phyloP scores from a whole-genome alignment of 805 yeast species.

The Yarrowia sp. region DNA sequence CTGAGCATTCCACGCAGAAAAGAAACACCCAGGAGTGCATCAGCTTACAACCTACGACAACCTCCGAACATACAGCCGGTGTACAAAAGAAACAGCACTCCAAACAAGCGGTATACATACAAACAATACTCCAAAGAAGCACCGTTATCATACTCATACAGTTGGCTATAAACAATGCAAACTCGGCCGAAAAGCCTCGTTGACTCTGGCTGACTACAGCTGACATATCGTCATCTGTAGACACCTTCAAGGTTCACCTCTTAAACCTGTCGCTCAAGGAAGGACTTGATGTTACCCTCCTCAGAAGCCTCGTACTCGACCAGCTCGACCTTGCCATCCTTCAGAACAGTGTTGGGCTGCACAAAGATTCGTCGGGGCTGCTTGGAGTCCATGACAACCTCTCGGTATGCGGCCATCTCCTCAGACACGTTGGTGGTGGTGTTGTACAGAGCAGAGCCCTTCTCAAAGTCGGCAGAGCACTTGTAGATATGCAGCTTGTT shows the following conservation, averaged over 20 bases:
- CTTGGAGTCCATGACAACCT: conserved; percentile 70
- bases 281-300: conserved; percentile 80
- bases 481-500: conserved; percentile 78
- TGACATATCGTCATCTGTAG: too few relatives aligned
- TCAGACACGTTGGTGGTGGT: conserved; percentile 67
- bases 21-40: too few relatives aligned
- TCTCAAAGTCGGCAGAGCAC: conserved; percentile 72
- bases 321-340: conserved; percentile 57
- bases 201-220: not conserved
- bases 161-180: conserved; percentile 11
- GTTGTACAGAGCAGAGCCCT: conserved; percentile 68
- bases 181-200: not conserved
- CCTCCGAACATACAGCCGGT: not conserved
- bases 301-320: conserved; percentile 77
- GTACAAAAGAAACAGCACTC: not conserved
- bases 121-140: too few relatives aligned
- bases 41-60: not conserved
- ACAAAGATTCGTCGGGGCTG: conserved; percentile 84
- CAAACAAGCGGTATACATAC: too few relatives aligned
- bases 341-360: conserved; percentile 73
- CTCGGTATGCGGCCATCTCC: conserved; percentile 70
- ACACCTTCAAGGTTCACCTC: too few relatives aligned
- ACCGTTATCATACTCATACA: not conserved
- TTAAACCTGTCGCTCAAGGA: conserved; percentile 62
- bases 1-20: not conserved